A percentile compares a stretch with the other conserved stretches of the same genome.
phyloP scores from a whole-genome alignment of 83 land plant genomes.

The Picea abies region DNA sequence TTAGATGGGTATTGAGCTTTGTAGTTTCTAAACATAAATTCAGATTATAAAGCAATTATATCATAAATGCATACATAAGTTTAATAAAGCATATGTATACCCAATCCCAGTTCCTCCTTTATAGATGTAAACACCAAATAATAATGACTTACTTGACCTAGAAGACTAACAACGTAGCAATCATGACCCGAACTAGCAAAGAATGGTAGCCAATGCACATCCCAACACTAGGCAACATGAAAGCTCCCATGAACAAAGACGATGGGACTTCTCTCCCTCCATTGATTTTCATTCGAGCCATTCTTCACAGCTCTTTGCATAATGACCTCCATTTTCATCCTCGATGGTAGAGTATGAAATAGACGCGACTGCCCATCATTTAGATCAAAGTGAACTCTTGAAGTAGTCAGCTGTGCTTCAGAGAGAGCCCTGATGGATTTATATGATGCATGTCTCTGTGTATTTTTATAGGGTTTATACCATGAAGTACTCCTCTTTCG shows the following conservation, averaged over 20 bases:
- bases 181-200: slow-evolving; percentile 63
- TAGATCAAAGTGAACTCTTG: slow-evolving; percentile 34
- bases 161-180: slow-evolving; percentile 80
- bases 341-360: too few species aligned
- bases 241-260: slow-evolving; percentile 90
- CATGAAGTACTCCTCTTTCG: not conserved
- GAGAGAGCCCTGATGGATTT: not conserved
- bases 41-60: too few species aligned
- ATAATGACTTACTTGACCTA: slow-evolving; percentile 53
- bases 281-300: not conserved
- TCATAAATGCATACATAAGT: too few species aligned
- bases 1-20: too few species aligned
- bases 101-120: too few species aligned
- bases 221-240: slow-evolving; percentile 98
- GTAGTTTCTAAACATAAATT: too few species aligned
- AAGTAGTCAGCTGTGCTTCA: not conserved
- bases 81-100: too few species aligned
- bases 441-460: not conserved
- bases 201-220: slow-evolving; percentile 79
- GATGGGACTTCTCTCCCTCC: slow-evolving; percentile 35
- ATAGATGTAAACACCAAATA: too few species aligned
- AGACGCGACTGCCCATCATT: too few species aligned
- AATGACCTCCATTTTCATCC: too few species aligned
- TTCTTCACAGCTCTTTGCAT: too few species aligned
- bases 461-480: too few species aligned